Base-by-base conservation (phyloP, 2,329 filamentous ascomycete species). In the Pezicula neosporulosa region DNA sequence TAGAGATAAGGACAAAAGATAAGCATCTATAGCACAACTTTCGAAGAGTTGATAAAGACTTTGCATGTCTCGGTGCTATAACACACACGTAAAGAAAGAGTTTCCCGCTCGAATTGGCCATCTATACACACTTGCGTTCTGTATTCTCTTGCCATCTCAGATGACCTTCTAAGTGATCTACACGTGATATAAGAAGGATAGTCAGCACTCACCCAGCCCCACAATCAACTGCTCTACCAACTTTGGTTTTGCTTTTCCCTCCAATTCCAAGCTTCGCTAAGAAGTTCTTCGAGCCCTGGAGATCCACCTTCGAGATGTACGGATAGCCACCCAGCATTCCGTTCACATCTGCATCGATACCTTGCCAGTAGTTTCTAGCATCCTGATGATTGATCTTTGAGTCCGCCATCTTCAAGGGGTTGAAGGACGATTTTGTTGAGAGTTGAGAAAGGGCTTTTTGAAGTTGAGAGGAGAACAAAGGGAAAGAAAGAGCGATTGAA, bases 261-360 rank as follows among this genome's bases (percentile, higher is more conserved):
- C 55, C 55, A 15, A 77, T 66, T 7, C 80, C 80, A 4, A 91
- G 70, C 63, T 88, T 89, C 13, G 82, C 78, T 33, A 90, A 68
- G 67, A 92, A 90, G 48, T 78, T 84, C 33, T 80, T 77, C 0
- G 83, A 89, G 39, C 85, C 86, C 60, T 85, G 82, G 7, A 93
- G 74, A 66, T 92, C 89, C 53, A 87, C 78, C 55, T 82, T 79
- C 33, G 83, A 86, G 63, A 89, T 78, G 66, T 83, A 77, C 1
- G 81, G 81, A 74, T 69, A 92, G 52, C 79, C 89, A 55, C 90
- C 91, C 1, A 96, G 85, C 86, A 94, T 92, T 63, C 90, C 89
- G 60, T 87, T 79, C 56, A 81, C 77, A 54, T 78, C 76, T 10
- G 78, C 71, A 36, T 74, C 69, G 51, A 79, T 73, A 36, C 64